phyloP scores from a whole-genome alignment of 2,329 filamentous ascomycete species.

The Colletotrichum plurivorum region DNA sequence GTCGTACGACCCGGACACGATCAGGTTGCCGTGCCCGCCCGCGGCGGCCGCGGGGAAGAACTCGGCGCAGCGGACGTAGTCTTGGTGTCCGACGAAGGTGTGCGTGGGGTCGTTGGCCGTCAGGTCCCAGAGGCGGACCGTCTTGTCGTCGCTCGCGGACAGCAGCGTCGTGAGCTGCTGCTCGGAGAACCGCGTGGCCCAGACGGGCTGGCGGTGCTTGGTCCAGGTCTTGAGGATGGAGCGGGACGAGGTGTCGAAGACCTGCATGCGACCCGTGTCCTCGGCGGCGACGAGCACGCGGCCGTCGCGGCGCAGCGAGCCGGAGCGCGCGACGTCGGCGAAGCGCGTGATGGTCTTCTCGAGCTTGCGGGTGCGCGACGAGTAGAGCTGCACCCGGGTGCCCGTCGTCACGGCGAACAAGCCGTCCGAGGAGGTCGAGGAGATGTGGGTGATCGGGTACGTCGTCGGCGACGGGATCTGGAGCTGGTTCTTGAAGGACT shows the following conservation, averaged over 20 bases:
- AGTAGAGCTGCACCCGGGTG: conserved; percentile 93
- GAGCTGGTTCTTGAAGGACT: conserved; percentile 91
- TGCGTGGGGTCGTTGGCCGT: conserved; percentile 82
- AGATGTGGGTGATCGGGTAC: conserved; percentile 92
- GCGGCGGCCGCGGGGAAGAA: conserved; percentile 76
- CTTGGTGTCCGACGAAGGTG: conserved; percentile 87
- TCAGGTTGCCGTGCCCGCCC: conserved; percentile 76
- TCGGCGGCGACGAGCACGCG: conserved; percentile 92
- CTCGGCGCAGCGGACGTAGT: conserved; percentile 90
- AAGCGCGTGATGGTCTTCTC: conserved; percentile 96
- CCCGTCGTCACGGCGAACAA: conserved; percentile 96
- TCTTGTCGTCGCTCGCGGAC: conserved; percentile 92
- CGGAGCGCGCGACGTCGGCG: conserved; percentile 90
- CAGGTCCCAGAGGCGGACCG: conserved; percentile 94
- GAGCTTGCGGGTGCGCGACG: conserved; percentile 89
- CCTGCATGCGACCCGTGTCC: conserved; percentile 91
- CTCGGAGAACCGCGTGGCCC: conserved; percentile 93
- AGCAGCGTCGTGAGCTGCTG: conserved; percentile 88
- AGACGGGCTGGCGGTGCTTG: conserved; percentile 93
- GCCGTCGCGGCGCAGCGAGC: conserved; percentile 89
- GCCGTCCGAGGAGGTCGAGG: conserved; percentile 73
- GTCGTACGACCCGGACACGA: conserved; percentile 95
- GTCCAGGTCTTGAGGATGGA: conserved; percentile 97
- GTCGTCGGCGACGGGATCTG: conserved; percentile 92
- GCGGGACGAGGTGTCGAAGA: conserved; percentile 90